Evolutionary conservation across 129 eudicot genomes (phyloP).

Genomic region (Erigeron canadensis): DNA sequence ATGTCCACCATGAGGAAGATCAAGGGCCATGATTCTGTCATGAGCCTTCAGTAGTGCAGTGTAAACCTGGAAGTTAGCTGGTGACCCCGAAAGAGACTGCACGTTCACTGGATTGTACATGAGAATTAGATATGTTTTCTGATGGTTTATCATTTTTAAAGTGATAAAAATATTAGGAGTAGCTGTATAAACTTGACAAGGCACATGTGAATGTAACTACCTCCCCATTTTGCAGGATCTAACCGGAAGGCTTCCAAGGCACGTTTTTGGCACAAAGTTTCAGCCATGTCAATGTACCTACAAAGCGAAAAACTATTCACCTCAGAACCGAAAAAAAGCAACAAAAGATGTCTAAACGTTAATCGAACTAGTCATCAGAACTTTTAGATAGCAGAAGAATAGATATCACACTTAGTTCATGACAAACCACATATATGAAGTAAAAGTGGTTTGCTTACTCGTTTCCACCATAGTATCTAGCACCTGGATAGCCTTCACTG

Average conservation of each 20-base stretch:
- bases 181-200: neutral
- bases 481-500: constrained; percentile 99
- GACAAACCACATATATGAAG: neutral
- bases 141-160: neutral
- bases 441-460: constrained; percentile 56
- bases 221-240: constrained; percentile 99
- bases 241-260: constrained; percentile 97
- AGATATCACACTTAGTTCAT: too few relatives aligned
- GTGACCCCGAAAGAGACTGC: constrained; percentile 97
- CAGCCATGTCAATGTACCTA: constrained; percentile 99
- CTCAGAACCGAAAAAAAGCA: constrained; percentile 6
- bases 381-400: neutral
- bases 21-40: constrained; percentile 99
- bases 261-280: constrained; percentile 92
- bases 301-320: constrained; percentile 1
- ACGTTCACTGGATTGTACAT: constrained; percentile 72
- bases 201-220: constrained; percentile 27
- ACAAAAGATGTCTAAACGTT: constrained; percentile 15
- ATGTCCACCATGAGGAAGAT: constrained; percentile 99
- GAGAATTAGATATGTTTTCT: constrained; percentile 11
- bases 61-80: constrained; percentile 90
- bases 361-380: neutral
- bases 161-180: too few relatives aligned
- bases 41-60: constrained; percentile 94
- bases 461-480: constrained; percentile 99